Percentiles rank a stretch among this genome's conserved stretches.
Conservation (phyloP, 2,329 filamentous ascomycete genomes). For the Davidsoniella virescens region DNA sequence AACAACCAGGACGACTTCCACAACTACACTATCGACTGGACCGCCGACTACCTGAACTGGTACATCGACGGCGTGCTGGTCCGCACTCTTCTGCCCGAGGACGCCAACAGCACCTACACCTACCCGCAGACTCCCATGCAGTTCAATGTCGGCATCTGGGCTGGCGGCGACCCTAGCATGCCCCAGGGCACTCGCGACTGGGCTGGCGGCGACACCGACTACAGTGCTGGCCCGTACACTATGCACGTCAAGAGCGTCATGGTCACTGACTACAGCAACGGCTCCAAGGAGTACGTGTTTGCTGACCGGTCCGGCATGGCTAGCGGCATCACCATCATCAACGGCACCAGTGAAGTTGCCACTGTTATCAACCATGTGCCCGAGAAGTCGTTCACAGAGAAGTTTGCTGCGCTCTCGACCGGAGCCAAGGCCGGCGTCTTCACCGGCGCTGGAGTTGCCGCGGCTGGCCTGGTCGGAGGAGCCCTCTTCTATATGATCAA, state of each 20-base stretch:
- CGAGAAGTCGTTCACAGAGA: conserved; percentile 31
- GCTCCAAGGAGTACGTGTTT: conserved; percentile 46
- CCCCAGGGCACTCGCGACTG: conserved; percentile 44
- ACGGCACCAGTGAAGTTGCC: conserved; percentile 40
- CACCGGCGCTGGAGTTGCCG: conserved; percentile 28
- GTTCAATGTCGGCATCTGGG: conserved; percentile 50
- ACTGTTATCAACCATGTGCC: conserved; percentile 20
- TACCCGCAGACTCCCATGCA: conserved; percentile 68
- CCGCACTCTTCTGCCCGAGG: conserved; percentile 43
- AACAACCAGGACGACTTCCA: conserved; percentile 46
- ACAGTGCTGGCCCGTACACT: conserved; percentile 46
- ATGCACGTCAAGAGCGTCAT: conserved; percentile 53
- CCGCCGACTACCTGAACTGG: conserved; percentile 47
- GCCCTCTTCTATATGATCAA: conserved; percentile 37
- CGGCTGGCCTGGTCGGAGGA: conserved; percentile 23
- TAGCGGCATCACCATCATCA: conserved; percentile 43
- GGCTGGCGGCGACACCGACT: conserved; percentile 56
- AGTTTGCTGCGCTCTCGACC: conserved; percentile 35
- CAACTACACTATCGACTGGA: conserved; percentile 68
- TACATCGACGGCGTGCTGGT: conserved; percentile 51
- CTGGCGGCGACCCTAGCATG: conserved; percentile 40
- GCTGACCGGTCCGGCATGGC: conserved; percentile 43
- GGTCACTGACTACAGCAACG: conserved; percentile 42
- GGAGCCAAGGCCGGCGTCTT: conserved; percentile 38
- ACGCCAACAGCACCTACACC: conserved; percentile 43